Percentiles rank a stretch among this genome's conserved stretches.
phyloP scores from a whole-genome alignment of 768 basidiomycete genomes.

The Hysterangium stoloniferum region DNA sequence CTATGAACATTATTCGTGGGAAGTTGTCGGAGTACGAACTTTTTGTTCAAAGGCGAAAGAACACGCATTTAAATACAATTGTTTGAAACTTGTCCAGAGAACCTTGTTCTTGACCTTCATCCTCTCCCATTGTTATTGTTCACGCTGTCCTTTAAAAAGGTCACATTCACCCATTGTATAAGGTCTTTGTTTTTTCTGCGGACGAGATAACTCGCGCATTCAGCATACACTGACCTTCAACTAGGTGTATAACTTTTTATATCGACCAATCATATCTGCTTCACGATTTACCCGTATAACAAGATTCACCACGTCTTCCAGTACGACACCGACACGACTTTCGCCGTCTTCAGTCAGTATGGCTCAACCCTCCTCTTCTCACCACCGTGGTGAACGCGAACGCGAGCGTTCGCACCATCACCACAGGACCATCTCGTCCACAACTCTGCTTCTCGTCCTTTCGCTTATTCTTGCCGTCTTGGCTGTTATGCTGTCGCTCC shows the following conservation, averaged over 20 bases:
- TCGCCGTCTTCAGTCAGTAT: slow-evolving; percentile 81
- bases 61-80: too few relatives aligned
- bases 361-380: slow-evolving; percentile 83
- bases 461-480: slow-evolving; percentile 81
- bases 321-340: slow-evolving; percentile 69
- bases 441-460: slow-evolving; percentile 78
- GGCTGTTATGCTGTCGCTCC: slow-evolving; percentile 86
- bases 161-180: neutral
- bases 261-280: slow-evolving; percentile 17
- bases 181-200: neutral
- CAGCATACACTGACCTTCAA: slow-evolving; percentile 28
- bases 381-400: slow-evolving; percentile 44
- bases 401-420: slow-evolving; percentile 65
- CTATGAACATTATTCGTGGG: too few relatives aligned
- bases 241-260: slow-evolving; percentile 17
- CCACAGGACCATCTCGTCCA: slow-evolving; percentile 81
- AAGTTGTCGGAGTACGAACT: too few relatives aligned
- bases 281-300: slow-evolving; percentile 17
- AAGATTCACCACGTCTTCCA: slow-evolving; percentile 24
- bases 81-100: too few relatives aligned
- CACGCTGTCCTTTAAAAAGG: neutral
- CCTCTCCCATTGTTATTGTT: neutral
- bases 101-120: neutral
- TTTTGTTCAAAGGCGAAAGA: too few relatives aligned
- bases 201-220: too few relatives aligned